Conservation (phyloP, 495 filamentous ascomycete genomes). For the Aspergillus avenaceus region DNA sequence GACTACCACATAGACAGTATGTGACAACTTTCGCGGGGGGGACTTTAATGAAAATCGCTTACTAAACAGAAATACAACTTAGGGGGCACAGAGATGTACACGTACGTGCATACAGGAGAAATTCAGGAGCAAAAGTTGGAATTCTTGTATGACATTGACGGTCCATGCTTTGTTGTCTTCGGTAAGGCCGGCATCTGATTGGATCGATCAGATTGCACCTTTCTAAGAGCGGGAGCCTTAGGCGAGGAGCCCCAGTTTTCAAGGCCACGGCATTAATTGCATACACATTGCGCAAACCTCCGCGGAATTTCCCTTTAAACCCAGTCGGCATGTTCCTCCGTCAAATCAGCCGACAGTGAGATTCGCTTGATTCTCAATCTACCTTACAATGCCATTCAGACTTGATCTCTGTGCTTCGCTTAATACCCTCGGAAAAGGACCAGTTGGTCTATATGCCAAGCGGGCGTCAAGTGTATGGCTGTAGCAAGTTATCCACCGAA, state of each 20-base stretch:
- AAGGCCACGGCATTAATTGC: background rate
- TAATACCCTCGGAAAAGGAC: background rate
- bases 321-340: background rate
- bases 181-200: conserved; percentile 38
- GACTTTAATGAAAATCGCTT: too few relatives aligned
- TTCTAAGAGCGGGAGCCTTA: conserved; percentile 43
- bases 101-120: too few relatives aligned
- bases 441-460: background rate
- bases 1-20: too few relatives aligned
- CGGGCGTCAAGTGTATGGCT: background rate
- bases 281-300: background rate
- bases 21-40: too few relatives aligned
- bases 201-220: conserved; percentile 22
- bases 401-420: background rate
- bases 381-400: conserved; percentile 2
- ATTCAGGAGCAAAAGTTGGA: too few relatives aligned
- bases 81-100: too few relatives aligned
- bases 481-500: too few relatives aligned
- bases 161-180: conserved; percentile 21
- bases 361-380: background rate
- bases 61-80: too few relatives aligned
- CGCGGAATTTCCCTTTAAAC: background rate
- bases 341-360: background rate
- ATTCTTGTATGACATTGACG: too few relatives aligned
- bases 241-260: conserved; percentile 23